Base-by-base conservation (phyloP, 352 stramenopile species). In the Pythium brachiatum region DNA sequence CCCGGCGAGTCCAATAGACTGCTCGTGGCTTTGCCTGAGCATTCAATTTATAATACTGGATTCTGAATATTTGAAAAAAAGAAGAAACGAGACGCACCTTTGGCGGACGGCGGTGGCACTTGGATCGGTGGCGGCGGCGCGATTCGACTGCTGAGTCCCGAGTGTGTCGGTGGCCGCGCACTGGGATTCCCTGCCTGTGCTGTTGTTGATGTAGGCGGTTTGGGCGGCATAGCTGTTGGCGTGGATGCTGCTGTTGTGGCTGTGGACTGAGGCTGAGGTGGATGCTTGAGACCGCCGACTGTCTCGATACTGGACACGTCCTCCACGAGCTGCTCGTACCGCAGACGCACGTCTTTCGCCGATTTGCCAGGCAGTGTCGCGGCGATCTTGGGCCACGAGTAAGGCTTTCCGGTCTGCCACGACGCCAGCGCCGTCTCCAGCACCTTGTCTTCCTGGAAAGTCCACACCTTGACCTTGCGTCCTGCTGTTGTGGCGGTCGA, bases 321-420 rank as follows among this genome's bases (percentile, higher is more conserved):
- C 27, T 78, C 73, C 31, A 95, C 64, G 53, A 95, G 82, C 53
- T 88, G 77, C 47, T 95, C 80, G 59, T 91, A 95, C 27, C 83
- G 75, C 32, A 66, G 65, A 26, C 75, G 75, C 31, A 90, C 82
- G 26, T 95, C 87, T 50, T 89, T 90, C 12, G 67, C 80, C 8
- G 76, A 89, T 60, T 91, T 94, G 3, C 82, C 85, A 0, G 85
- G 85, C 20, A 95, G 54, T 5, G 57, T 55, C 9, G 74, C 71
- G 3, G 87, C 85, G 38, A 95, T 92, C 67, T 90, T 90, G 12
- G 74, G 66, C 87, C 87, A 95, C 44, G 81, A 81, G 59, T 90
- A 91, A n/a, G 84, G 75, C 32, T 80, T 86, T 50, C 63, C 73
- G 20, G 62, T 73, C 18, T 62, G 69, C 75, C 83, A 94, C 44